Base-by-base conservation (phyloP, 2,329 filamentous ascomycete species). In the Cordyceps farinosa region DNA sequence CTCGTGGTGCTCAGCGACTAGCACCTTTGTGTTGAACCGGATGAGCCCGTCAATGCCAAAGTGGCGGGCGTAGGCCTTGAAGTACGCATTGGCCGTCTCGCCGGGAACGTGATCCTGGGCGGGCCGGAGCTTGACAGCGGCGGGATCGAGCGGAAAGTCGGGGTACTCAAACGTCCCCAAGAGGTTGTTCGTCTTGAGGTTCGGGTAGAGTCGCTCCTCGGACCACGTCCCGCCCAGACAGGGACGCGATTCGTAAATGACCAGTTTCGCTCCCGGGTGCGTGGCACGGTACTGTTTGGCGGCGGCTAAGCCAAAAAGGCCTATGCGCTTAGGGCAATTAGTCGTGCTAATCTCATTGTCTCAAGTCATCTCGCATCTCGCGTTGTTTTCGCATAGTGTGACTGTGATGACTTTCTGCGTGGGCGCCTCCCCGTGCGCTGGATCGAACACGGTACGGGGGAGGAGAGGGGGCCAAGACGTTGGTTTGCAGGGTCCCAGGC, bases 171-270 rank as follows among this genome's bases (percentile, higher is more conserved):
- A 91, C 0, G 85, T 89, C 3, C 90, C 89, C 11, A 88, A 73
- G 71, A 91, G 82, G 69, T 92, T 92, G 74, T 94, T 93, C 60
- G 84, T 87, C 69, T 87, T 89, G 55, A 94, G 80, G 1, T 85
- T 86, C 0, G 86, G 84, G 71, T 92, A 89, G 0, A 91, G 75
- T 1, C 89, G 82, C 44, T 88, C 78, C 62, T 84, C 78, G 9
- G 86, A 83, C 90, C 90, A 93, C 17, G 87, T 86, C 4, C 90
- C 90, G 1, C 90, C 90, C 5, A 87, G 69, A 0, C 83, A 83
- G 13, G 78, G 72, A 11, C 80, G 79, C 5, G 79, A 75, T 53
- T 91, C 89, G 36, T 90, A 75, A 10, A 91, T 70, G 1, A 81
- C 75, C 30, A 90, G 70, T 2, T 80, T 81, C 61, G 79, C 77